Evolutionary conservation across 2,329 filamentous ascomycete species (phyloP), one percentile per base, ranked within the genome.

Genomic region (Emmonsiellopsis sp.): DNA sequence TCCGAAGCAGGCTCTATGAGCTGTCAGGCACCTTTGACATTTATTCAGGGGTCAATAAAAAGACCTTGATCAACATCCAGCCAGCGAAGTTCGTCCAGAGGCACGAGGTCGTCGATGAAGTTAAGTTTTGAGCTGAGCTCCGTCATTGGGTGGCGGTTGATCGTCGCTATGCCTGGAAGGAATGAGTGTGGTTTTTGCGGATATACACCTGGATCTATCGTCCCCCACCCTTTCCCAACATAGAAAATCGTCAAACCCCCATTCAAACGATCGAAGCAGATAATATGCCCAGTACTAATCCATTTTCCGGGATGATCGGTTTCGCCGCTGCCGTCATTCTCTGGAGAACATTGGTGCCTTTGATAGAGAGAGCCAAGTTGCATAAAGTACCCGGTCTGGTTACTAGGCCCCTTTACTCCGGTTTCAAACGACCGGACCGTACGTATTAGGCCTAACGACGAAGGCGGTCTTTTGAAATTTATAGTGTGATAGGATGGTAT

Each of bases 281-380:
- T 61, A 27, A 71, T 63, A 53, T 72, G 65, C 5, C 67, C 69
- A 1, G 68, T 67, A 39, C 60, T 55, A 42, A 58, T 56, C 65
- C 67, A 71, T n/a, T 53, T 49, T 49, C 39, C 44, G 9, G 44
- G 14, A 21, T 56, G 51, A 6, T 55, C 17, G 11, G 46, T n/a
- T 31, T 42, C 43, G n/a, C 33, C 45, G 14, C 13, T 10, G 13
- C n/a, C 48, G 10, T 53, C 36, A 34, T 9, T 11, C 33, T 40
- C 51, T 14, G 43, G 10, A 31, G 27, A 34, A 11, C 45, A 42
- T 14, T 51, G 56, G 13, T 49, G 47, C 37, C 62, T 62, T 57
- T 58, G 58, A n/a, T 61, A 60, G 32, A 72, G 54, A 53, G 61
- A 65, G 2, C 70, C 70, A 27, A 71, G 61, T 55, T 71, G 69